phyloP scores from a whole-genome alignment of 2,329 filamentous ascomycete species.

The Elsinoe perseae region DNA sequence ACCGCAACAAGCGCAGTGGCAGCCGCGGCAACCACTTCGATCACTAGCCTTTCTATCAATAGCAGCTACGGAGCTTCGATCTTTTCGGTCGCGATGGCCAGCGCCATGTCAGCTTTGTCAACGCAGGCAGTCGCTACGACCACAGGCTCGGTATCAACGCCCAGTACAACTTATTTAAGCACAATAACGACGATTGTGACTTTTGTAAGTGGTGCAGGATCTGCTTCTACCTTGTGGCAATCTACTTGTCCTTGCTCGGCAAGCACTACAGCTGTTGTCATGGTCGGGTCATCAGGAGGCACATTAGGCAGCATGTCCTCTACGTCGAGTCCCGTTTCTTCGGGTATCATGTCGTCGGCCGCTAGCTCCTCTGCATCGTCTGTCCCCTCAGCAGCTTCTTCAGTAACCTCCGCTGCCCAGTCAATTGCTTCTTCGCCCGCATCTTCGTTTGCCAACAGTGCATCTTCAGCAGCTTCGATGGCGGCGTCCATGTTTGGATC shows the following conservation, averaged over 20 bases:
- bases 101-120: neutral
- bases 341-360: neutral
- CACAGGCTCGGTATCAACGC: neutral
- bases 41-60: neutral
- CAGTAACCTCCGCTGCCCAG: conserved; percentile 2
- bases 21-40: neutral
- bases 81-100: conserved; percentile 7
- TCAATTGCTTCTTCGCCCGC: conserved; percentile 10
- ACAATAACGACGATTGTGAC: conserved; percentile 9
- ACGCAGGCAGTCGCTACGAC: neutral
- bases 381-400: neutral
- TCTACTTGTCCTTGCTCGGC: conserved; percentile 4
- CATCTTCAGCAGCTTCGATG: conserved; percentile 6
- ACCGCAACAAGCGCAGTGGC: neutral
- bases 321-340: neutral
- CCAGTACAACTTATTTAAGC: conserved; percentile 2
- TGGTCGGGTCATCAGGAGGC: neutral
- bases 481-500: conserved; percentile 10
- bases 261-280: neutral
- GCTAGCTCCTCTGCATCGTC: neutral
- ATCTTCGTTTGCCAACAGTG: conserved; percentile 9
- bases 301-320: no score
- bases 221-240: conserved; percentile 2
- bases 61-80: neutral
- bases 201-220: neutral